Evolutionary conservation across 176 grass and related monocot species (phyloP), one percentile per base, ranked within the genome.

Genomic region (Tuctoria greenei): DNA sequence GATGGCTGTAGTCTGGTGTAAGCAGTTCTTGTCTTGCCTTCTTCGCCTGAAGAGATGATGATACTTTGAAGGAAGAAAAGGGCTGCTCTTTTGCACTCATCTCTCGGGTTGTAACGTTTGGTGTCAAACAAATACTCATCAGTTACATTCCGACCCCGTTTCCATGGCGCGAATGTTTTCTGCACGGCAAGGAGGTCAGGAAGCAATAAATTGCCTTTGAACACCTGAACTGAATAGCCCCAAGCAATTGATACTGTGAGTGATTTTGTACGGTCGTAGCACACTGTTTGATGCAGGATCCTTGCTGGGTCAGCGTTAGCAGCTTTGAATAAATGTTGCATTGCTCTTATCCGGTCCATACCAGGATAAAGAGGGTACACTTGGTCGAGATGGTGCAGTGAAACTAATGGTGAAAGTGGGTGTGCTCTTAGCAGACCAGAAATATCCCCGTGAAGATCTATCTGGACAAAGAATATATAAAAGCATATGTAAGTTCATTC

Each of bases 201-300:
- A 77, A 99, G 83, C 63, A 88, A 65, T 0, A 76, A 67, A 50
- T 92, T 95, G 27, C 89, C 89, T 86, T 95, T 86, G 82, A 82
- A 95, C 54, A 99, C 61, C 38, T 87, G 83, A 67, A 92, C 78
- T 3, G 80, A 80, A 78, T 99, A 99, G 10, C 95, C 95, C 95
- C 95, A 95, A 1, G 92, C 74, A 35, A 99, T 56, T 7, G 95
- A 99, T 41, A 88, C 52, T 24, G 95, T 90, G 46, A 79, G 87
- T 24, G 81, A 62, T 39, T 34, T 80, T 14, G 52, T 76, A 20
- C 10, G 55, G 61, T 95, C 95, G 62, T 99, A 95, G 79, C 95
- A 99, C 72, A 99, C 87, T 63, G 85, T 90, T 65, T 99, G 89
- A 64, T 99, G 95, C n/a, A 99, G 67, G 79, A 88, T 89, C 80